Conservation (phyloP, 2,329 filamentous ascomycete species). For the Chaetomiaceae sp. region DNA sequence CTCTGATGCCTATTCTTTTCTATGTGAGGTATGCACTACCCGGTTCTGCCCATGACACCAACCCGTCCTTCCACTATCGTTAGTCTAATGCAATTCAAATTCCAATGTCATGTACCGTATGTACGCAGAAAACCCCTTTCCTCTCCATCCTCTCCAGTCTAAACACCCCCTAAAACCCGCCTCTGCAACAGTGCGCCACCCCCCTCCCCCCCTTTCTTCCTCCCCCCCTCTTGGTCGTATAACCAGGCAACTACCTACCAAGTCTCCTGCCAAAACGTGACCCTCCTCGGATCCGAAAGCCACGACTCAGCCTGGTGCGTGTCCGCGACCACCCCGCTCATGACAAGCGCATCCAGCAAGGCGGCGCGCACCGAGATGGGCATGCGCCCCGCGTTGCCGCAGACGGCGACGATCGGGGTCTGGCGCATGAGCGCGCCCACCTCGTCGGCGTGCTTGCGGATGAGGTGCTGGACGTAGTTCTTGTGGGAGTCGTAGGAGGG, state of each 20-base stretch:
- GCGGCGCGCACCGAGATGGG: slow-evolving; percentile 50
- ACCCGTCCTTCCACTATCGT: too few species aligned
- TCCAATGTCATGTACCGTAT: too few species aligned
- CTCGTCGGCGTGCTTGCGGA: slow-evolving; percentile 39
- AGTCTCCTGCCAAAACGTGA: slow-evolving; percentile 55
- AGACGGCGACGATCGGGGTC: slow-evolving; percentile 47
- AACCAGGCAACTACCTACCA: slow-evolving; percentile 43
- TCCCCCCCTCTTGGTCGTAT: too few species aligned
- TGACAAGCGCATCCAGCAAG: slow-evolving; percentile 45
- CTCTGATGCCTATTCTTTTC: too few species aligned
- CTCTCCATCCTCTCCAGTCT: too few species aligned
- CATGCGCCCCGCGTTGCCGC: slow-evolving; percentile 56
- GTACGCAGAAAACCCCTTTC: too few species aligned
- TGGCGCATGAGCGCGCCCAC: slow-evolving; percentile 36
- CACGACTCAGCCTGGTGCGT: slow-evolving; percentile 36
- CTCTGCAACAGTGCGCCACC: too few species aligned
- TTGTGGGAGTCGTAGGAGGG: slow-evolving; percentile 34
- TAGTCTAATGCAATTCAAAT: too few species aligned
- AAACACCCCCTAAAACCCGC: too few species aligned
- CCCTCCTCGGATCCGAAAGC: slow-evolving; percentile 26
- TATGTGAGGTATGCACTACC: too few species aligned
- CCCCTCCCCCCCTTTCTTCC: too few species aligned
- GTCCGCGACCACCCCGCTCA: slow-evolving; percentile 31
- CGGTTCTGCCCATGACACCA: too few species aligned
- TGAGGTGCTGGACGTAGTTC: slow-evolving; percentile 52